Evolutionary conservation across 768 basidiomycete genomes (phyloP).

Genomic region (Agrocybe praecox): DNA sequence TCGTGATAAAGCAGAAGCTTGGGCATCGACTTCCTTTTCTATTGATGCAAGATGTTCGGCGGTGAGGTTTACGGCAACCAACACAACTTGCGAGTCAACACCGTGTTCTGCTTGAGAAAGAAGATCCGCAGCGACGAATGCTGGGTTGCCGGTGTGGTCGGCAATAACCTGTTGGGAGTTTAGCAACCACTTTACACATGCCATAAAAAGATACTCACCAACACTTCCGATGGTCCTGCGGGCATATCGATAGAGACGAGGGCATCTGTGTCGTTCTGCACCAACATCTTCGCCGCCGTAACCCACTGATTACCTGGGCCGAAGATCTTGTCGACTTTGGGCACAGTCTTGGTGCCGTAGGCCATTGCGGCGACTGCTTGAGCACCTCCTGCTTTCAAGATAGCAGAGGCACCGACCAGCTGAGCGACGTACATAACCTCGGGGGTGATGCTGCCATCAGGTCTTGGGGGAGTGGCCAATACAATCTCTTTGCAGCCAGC

Average conservation of each 20-base stretch:
- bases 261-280: conserved; percentile 97
- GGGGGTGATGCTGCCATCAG: conserved; percentile 91
- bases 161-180: conserved; percentile 76
- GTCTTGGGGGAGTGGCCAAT: conserved; percentile 92
- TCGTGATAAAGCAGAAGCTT: conserved; percentile 84
- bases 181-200: not conserved
- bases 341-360: conserved; percentile 92
- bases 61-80: conserved; percentile 78
- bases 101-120: conserved; percentile 99
- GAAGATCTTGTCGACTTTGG: conserved; percentile 99
- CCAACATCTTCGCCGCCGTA: conserved; percentile 98
- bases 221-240: conserved; percentile 95
- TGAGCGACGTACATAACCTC: conserved; percentile 98
- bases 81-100: conserved; percentile 95
- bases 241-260: conserved; percentile 99
- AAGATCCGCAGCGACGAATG: conserved; percentile 95
- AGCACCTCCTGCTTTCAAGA: conserved; percentile 94
- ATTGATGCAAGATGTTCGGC: conserved; percentile 66
- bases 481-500: conserved; percentile 93
- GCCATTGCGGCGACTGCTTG: conserved; percentile 97
- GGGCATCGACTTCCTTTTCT: conserved; percentile 82
- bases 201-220: conserved; percentile 59
- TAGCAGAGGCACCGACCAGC: conserved; percentile 85
- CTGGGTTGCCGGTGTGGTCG: conserved; percentile 82
- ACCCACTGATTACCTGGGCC: conserved; percentile 99